Percentiles rank a stretch among this genome's conserved stretches.
These are phyloP conservation scores for Aegilops bicornis DNA, from an alignment of 176 grass and related monocot species.

Conservation along the genomic window DNA sequence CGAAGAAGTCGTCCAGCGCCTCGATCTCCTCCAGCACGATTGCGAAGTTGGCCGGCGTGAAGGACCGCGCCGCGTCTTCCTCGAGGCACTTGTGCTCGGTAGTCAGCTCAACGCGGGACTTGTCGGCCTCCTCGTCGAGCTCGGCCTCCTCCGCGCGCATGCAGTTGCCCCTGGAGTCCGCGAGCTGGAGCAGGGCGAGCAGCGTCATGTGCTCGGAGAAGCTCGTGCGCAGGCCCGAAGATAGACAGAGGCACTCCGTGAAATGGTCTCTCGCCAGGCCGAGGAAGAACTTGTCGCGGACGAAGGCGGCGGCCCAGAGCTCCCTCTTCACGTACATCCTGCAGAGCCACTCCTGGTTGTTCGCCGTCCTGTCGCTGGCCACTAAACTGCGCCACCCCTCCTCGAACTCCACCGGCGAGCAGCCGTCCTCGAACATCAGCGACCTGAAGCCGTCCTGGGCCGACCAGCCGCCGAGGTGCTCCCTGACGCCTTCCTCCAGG, in stretches of 20 bases:
- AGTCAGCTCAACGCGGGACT: conserved; percentile 15
- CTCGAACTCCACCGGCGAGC: conserved; percentile 17
- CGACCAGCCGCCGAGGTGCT: neutral
- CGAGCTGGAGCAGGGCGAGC: neutral
- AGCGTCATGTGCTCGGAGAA: neutral
- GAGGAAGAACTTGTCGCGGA: conserved; percentile 17
- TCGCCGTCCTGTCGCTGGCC: neutral
- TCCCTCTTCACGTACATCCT: conserved; percentile 15
- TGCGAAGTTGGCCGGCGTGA: conserved; percentile 16
- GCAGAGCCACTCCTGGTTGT: neutral
- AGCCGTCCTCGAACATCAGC: neutral
- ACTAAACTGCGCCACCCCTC: neutral
- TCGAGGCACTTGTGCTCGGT: neutral
- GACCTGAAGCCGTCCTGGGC: neutral
- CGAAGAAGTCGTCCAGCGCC: conserved; percentile 10
- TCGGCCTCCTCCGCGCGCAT: neutral
- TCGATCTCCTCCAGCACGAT: neutral
- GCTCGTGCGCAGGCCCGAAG: neutral
- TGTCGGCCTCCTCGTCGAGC: neutral
- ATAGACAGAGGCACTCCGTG: neutral
- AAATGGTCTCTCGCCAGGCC: neutral
- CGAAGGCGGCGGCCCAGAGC: conserved; percentile 17
- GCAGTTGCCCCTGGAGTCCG: neutral
- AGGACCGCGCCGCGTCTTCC: neutral
- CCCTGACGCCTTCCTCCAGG: neutral